phyloP scores from a whole-genome alignment of 2,329 filamentous ascomycete genomes.

The Monosporascus sp. region DNA sequence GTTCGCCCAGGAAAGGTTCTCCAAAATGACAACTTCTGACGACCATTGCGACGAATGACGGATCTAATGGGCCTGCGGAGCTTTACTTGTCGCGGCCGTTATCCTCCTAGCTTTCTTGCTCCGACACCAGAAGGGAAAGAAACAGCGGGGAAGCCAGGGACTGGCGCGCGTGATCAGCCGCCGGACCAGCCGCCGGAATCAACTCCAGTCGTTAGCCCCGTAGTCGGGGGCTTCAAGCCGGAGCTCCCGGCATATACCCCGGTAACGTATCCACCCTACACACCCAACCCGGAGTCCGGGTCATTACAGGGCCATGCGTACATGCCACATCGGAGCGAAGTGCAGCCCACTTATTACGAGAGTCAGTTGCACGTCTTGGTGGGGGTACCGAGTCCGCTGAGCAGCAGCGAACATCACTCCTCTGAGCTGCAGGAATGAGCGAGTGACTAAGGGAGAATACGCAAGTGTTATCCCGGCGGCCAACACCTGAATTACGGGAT shows the following conservation, averaged over 20 bases:
- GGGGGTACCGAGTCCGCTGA: not conserved
- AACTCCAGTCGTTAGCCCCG: not conserved
- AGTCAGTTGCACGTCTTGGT: not conserved
- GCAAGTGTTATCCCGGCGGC: too few species aligned
- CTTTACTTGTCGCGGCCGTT: not conserved
- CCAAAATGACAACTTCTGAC: not conserved
- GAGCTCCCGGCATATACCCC: not conserved
- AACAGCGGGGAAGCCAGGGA: not conserved
- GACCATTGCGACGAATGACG: not conserved
- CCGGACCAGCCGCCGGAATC: not conserved
- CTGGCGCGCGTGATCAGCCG: not conserved
- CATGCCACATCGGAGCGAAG: not conserved
- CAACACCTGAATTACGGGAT: too few species aligned
- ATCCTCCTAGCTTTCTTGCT: not conserved
- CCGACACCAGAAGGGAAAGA: not conserved
- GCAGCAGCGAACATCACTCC: not conserved
- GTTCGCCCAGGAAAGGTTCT: too few species aligned
- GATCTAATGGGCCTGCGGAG: not conserved
- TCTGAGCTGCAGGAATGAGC: not conserved
- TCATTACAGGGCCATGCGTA: not conserved
- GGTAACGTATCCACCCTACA: not conserved
- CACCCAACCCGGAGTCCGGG: not conserved
- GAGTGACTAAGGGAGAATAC: not conserved
- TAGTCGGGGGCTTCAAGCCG: not conserved
- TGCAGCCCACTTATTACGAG: not conserved